Evolutionary conservation across 495 filamentous ascomycete genomes (phyloP).

Genomic region (Talaromyces adpressus): DNA sequence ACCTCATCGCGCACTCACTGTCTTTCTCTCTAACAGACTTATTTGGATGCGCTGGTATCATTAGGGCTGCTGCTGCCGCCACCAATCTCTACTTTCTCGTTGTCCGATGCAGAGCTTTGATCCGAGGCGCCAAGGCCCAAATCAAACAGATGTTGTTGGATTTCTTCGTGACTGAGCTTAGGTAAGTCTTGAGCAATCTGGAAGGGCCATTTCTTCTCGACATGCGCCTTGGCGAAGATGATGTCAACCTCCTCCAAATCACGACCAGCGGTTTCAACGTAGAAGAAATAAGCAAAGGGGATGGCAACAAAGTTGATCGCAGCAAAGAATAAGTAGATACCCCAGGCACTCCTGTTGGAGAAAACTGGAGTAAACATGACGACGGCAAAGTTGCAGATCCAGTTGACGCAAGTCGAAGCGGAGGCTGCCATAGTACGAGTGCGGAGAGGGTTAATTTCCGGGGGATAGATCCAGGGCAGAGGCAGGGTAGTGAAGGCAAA

Average conservation of each 20-base stretch:
- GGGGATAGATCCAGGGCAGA: conserved; percentile 48
- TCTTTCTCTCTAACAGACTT: not conserved
- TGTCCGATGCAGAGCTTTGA: conserved; percentile 11
- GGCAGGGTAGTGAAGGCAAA: conserved; percentile 40
- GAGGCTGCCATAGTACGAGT: conserved; percentile 47
- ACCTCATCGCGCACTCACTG: not conserved
- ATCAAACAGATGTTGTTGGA: conserved; percentile 22
- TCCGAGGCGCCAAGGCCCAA: conserved; percentile 21
- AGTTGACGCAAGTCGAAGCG: conserved; percentile 46
- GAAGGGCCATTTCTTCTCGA: conserved; percentile 33
- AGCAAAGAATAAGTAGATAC: conserved; percentile 48
- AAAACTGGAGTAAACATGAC: conserved; percentile 50
- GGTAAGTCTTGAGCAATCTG: conserved; percentile 25
- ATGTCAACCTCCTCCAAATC: conserved; percentile 48
- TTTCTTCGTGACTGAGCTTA: conserved; percentile 30
- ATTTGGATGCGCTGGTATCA: not conserved
- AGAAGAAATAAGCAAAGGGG: conserved; percentile 37
- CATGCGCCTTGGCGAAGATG: conserved; percentile 39
- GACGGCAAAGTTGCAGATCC: conserved; percentile 47
- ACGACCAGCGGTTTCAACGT: conserved; percentile 46
- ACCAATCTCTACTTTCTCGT: conserved; percentile 25
- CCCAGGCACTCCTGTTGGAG: conserved; percentile 32
- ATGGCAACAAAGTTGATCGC: conserved; percentile 41
- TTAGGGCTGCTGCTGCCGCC: not conserved
- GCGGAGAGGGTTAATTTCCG: conserved; percentile 50